Base-by-base conservation (phyloP, 2,329 filamentous ascomycete genomes). In the Trichothecium roseum region DNA sequence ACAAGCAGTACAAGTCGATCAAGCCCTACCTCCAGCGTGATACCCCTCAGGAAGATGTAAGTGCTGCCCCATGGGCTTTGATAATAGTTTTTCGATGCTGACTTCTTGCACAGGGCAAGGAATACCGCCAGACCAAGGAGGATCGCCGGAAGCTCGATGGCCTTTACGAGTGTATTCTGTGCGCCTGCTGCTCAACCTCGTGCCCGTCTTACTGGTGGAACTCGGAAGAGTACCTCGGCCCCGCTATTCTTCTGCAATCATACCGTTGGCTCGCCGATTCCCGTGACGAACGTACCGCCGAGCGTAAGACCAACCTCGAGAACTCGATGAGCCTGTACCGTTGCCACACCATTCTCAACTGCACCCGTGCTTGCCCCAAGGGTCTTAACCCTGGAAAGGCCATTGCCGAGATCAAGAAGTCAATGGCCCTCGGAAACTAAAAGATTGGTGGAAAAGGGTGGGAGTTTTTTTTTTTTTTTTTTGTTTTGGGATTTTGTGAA, bases 201-300 rank as follows among this genome's bases (percentile, higher is more conserved):
- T 98, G 91, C 74, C 91, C 91, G n/a, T 95, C 87, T 14, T 98
- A 98, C 74, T 98, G 91, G 91, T 98, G 91, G 91, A 98, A 98
- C 72, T 80, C 82, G 50, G 88, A 96, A 67, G 88, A 96, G 64
- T 98, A 98, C 69, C 84, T 98, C 34, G 91, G 91, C 44, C 91
- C 91, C 40, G 91, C 91, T 47, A 85, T 98, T 42, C 82, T 98
- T 36, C 78, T 98, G 47, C 91, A 98, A 68, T 94, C 87, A 8
- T 98, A 96, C 78, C 80, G 89, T 57, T 98, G 91, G 91, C 73
- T 98, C 47, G 83, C 81, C 55, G 91, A 98, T 62, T 93, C 85
- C 30, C 82, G 91, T 63, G 91, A 98, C 60, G 83, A 95, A 76
- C 79, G 76, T 62, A 93, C 72, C 52, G 79, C 74, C 40, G 79